Conservation (phyloP, 2,329 filamentous ascomycete genomes). For the Fusarium mangiferae region DNA sequence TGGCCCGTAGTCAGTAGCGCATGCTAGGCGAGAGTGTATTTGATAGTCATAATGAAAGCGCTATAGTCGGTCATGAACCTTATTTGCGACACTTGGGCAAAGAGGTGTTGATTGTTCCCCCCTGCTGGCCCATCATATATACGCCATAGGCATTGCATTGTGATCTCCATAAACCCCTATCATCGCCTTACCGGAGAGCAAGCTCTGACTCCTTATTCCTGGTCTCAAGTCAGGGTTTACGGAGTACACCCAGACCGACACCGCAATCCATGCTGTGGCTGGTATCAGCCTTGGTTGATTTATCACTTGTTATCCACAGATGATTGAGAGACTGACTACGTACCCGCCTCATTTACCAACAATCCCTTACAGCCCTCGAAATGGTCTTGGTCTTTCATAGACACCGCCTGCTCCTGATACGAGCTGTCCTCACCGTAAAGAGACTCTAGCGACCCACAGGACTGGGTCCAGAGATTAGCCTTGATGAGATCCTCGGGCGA, state of each 20-base stretch:
- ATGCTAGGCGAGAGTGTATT: conserved; percentile 8
- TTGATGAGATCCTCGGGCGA: conserved; percentile 32
- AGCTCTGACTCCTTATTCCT: background rate
- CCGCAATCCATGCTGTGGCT: conserved; percentile 18
- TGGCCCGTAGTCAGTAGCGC: conserved; percentile 13
- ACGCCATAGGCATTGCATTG: conserved; percentile 2
- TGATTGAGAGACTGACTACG: background rate
- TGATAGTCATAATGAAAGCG: background rate
- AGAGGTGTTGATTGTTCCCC: background rate
- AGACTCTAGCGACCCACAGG: conserved; percentile 19
- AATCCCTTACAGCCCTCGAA: conserved; percentile 7
- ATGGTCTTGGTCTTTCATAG: background rate
- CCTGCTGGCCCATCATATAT: background rate
- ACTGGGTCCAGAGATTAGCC: conserved; percentile 16
- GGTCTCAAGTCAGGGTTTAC: background rate
- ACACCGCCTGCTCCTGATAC: background rate
- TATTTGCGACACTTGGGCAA: background rate
- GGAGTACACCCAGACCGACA: background rate
- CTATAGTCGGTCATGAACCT: background rate
- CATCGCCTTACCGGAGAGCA: background rate
- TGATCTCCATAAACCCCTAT: conserved; percentile 13
- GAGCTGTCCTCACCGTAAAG: conserved; percentile 15
- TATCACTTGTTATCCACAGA: conserved; percentile 9
- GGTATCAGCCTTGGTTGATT: conserved; percentile 16
- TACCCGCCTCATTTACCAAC: conserved; percentile 14